phyloP scores from a whole-genome alignment of 2,329 filamentous ascomycete species.

The Fusarium chaquense region DNA sequence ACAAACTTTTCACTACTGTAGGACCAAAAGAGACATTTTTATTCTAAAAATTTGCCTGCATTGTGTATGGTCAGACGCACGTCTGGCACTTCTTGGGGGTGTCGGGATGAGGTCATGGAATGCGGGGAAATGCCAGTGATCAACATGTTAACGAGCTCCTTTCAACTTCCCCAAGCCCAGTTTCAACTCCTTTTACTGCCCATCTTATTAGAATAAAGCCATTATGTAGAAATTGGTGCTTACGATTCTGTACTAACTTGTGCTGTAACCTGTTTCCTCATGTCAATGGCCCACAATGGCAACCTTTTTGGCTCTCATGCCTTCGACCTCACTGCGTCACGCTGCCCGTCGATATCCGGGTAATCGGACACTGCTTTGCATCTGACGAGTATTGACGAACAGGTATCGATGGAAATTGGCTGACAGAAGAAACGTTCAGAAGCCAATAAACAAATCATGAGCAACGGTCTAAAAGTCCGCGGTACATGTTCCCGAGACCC shows the following conservation, averaged over 20 bases:
- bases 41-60: constrained; percentile 18
- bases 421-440: not conserved
- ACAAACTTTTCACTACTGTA: constrained; percentile 31
- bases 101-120: constrained; percentile 53
- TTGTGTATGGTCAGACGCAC: constrained; percentile 42
- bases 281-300: constrained; percentile 20
- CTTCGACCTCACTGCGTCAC: not conserved
- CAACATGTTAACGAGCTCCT: constrained; percentile 25
- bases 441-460: not conserved
- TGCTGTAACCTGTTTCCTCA: constrained; percentile 13
- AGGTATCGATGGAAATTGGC: not conserved
- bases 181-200: constrained; percentile 21
- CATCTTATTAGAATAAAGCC: constrained; percentile 14
- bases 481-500: constrained; percentile 28
- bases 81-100: constrained; percentile 42
- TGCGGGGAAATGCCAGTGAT: constrained; percentile 50
- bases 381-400: not conserved
- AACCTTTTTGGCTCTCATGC: not conserved
- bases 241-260: not conserved
- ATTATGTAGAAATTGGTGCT: constrained; percentile 11
- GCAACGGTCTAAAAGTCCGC: constrained; percentile 1
- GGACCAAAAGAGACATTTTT: constrained; percentile 16
- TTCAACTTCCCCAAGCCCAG: constrained; percentile 11
- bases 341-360: not conserved
- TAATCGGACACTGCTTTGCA: not conserved